phyloP scores from a whole-genome alignment of 1,284 basidiomycete species.

The Austroboletus niveus region DNA sequence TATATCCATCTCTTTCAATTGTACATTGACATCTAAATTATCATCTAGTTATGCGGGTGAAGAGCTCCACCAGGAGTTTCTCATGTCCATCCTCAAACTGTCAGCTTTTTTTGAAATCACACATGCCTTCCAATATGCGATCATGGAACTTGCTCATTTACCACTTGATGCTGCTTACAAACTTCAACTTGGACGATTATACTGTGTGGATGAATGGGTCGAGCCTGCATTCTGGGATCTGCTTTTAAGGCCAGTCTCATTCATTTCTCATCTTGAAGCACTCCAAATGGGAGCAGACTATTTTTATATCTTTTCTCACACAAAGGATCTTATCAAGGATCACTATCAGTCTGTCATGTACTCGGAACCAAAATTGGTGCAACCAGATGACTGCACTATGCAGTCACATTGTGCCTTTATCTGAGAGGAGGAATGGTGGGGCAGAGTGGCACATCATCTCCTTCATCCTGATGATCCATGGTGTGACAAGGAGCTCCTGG shows the following conservation, averaged over 20 bases:
- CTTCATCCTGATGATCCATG: slow-evolving; percentile 5
- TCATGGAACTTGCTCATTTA: not conserved
- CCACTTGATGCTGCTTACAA: not conserved
- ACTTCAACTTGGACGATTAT: slow-evolving; percentile 5
- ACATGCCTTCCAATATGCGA: not conserved
- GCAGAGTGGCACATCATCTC: not conserved
- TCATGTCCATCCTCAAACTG: not conserved
- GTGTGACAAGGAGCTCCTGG: not conserved
- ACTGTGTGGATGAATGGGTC: slow-evolving; percentile 7
- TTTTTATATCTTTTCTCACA: slow-evolving; percentile 1
- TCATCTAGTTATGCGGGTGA: slow-evolving; percentile 1
- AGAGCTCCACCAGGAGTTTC: not conserved
- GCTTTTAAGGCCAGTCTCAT: not conserved
- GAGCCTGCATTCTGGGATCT: slow-evolving; percentile 7
- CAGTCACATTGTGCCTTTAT: not conserved
- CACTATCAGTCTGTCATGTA: slow-evolving; percentile 1
- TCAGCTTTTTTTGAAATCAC: slow-evolving; percentile 3
- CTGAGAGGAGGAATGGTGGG: not conserved
- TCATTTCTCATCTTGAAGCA: not conserved
- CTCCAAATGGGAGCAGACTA: not conserved
- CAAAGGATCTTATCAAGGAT: slow-evolving; percentile 1
- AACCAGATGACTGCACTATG: not conserved
- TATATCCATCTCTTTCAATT: too few relatives aligned
- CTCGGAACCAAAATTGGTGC: not conserved
- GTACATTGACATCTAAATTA: too few relatives aligned